Percentiles rank a stretch among this genome's conserved stretches.
phyloP scores from a whole-genome alignment of 306 rosid genomes.

The Psophocarpus tetragonolobus region DNA sequence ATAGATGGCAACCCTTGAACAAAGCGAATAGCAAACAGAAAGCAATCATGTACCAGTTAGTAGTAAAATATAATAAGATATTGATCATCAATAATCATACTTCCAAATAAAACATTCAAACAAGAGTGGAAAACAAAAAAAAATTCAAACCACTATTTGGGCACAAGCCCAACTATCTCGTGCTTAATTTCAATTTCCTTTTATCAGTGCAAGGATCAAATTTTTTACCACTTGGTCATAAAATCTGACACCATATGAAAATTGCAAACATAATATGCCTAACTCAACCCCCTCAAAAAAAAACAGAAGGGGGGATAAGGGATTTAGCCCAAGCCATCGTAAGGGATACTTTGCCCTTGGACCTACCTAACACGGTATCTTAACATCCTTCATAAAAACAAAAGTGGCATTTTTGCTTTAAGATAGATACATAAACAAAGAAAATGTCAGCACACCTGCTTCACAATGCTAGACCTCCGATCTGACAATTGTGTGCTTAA shows the following conservation, averaged over 20 bases:
- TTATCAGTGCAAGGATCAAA: neutral
- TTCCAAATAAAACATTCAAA: conserved; percentile 21
- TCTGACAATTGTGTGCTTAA: conserved; percentile 89
- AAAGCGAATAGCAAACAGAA: conserved; percentile 29
- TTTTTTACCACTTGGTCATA: neutral
- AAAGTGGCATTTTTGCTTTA: neutral
- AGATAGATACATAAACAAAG: conserved; percentile 5
- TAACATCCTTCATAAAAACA: conserved; percentile 13
- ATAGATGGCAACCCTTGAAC: conserved; percentile 87
- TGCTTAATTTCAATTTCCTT: conserved; percentile 7
- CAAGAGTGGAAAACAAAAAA: neutral
- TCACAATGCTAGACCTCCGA: conserved; percentile 95
- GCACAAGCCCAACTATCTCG: neutral
- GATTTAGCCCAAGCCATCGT: neutral
- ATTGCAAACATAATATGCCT: neutral
- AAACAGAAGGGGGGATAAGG: neutral
- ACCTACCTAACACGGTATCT: neutral
- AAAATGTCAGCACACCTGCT: conserved; percentile 66
- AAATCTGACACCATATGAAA: conserved; percentile 6
- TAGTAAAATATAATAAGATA: neutral
- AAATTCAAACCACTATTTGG: conserved; percentile 13
- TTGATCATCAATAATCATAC: conserved; percentile 10
- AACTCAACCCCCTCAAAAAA: neutral
- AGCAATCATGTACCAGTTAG: neutral
- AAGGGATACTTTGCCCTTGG: neutral